Evolutionary conservation across 352 stramenopile species (phyloP).

Genomic region (Pythium phragmitis): DNA sequence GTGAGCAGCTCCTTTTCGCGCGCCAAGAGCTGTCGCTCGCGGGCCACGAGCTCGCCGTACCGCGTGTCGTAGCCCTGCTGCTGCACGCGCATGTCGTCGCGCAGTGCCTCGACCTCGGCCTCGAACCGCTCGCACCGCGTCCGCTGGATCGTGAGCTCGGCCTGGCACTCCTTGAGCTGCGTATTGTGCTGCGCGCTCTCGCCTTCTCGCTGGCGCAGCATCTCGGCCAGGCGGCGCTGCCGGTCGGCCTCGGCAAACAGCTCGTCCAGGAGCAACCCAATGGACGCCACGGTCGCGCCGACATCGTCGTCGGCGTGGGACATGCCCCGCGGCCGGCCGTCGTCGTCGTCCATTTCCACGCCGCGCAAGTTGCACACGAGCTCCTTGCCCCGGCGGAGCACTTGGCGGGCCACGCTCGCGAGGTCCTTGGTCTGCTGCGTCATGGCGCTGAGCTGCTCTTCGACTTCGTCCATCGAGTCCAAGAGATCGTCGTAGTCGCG

Average conservation of each 20-base stretch:
- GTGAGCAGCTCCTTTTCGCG: slow-evolving; percentile 10
- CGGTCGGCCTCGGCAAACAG: slow-evolving; percentile 49
- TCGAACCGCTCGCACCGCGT: slow-evolving; percentile 10
- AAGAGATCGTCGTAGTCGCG: slow-evolving; percentile 39
- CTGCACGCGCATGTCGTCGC: neutral
- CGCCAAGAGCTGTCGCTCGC: slow-evolving; percentile 16
- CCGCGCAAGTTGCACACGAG: slow-evolving; percentile 25
- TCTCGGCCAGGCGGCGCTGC: slow-evolving; percentile 41
- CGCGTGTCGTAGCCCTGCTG: slow-evolving; percentile 14
- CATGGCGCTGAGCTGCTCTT: slow-evolving; percentile 30
- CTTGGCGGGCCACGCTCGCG: neutral
- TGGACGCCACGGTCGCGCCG: slow-evolving; percentile 36
- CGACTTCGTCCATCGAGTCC: slow-evolving; percentile 36
- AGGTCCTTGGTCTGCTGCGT: slow-evolving; percentile 21
- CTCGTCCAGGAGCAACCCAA: slow-evolving; percentile 59
- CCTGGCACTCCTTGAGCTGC: slow-evolving; percentile 14
- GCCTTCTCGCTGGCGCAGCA: slow-evolving; percentile 33
- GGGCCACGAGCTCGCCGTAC: slow-evolving; percentile 11
- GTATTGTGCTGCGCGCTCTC: slow-evolving; percentile 15
- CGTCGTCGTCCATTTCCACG: neutral
- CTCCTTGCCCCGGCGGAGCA: slow-evolving; percentile 19
- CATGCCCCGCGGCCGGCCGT: slow-evolving; percentile 14
- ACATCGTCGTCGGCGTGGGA: slow-evolving; percentile 31
- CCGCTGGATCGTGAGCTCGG: slow-evolving; percentile 13
- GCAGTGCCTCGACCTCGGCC: neutral